A percentile compares a stretch with the other conserved stretches of the same genome.
These are phyloP conservation scores for Antarctomyces pellizariae DNA, from an alignment of 495 filamentous ascomycete genomes.

Conservation along the genomic window DNA sequence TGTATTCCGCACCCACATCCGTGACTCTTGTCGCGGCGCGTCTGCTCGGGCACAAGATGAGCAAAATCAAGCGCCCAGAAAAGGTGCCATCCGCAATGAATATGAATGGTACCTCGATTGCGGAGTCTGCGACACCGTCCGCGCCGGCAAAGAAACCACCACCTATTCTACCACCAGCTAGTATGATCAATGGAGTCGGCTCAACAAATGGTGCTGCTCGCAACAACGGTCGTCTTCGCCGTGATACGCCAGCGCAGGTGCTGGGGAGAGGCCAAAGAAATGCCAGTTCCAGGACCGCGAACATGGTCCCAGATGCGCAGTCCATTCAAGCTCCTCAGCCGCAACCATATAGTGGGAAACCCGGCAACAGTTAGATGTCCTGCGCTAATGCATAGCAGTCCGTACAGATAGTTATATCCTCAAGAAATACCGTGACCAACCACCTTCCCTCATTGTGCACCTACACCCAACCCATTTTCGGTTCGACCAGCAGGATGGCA, in stretches of 20 bases:
- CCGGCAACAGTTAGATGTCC: not conserved
- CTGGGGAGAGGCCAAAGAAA: slow-evolving; percentile 19
- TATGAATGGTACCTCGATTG: no score
- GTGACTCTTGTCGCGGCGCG: no score
- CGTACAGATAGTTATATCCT: slow-evolving; percentile 56
- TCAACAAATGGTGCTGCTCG: slow-evolving; percentile 19
- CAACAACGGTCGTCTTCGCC: slow-evolving; percentile 26
- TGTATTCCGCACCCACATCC: no score
- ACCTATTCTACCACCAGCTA: no score
- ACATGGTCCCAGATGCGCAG: slow-evolving; percentile 18
- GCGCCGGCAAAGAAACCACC: no score
- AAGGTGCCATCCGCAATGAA: no score
- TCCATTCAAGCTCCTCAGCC: slow-evolving; percentile 16
- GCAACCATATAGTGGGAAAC: slow-evolving; percentile 22
- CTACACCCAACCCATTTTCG: slow-evolving; percentile 68
- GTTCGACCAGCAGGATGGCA: slow-evolving; percentile 86
- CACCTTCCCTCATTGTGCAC: slow-evolving; percentile 69
- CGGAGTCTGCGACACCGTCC: no score
- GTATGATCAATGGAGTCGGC: slow-evolving; percentile 21
- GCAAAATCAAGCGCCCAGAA: no score
- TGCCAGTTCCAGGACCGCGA: slow-evolving; percentile 19
- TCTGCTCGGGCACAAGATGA: no score
- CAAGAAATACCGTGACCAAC: slow-evolving; percentile 48
- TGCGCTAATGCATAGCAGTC: slow-evolving; percentile 19
- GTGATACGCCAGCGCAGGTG: slow-evolving; percentile 16